Evolutionary conservation across 1,139 yeast species (phyloP).

Genomic region (Saccharomyces pastorianus): DNA sequence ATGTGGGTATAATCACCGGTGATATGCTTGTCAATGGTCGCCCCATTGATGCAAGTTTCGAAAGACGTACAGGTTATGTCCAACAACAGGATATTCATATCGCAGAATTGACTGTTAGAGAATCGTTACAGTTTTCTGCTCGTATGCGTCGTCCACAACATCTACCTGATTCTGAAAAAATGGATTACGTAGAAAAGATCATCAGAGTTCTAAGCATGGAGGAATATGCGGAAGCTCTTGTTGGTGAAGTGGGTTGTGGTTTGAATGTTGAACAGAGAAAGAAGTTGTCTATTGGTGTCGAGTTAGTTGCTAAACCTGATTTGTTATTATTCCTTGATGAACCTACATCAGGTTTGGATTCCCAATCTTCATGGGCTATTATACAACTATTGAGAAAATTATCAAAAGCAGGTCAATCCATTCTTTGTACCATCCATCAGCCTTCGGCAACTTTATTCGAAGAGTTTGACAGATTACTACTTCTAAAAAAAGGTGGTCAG

Average conservation of each 20-base stretch:
- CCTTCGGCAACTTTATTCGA: conserved; percentile 51
- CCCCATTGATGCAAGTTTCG: conserved; percentile 38
- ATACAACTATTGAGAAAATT: conserved; percentile 35
- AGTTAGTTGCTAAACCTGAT: conserved; percentile 41
- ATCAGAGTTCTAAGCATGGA: conserved; percentile 41
- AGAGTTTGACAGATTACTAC: conserved; percentile 40
- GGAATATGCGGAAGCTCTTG: conserved; percentile 43
- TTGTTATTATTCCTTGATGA: conserved; percentile 40
- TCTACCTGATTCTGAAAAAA: conserved; percentile 38
- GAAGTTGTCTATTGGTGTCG: conserved; percentile 47
- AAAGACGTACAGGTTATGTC: conserved; percentile 48
- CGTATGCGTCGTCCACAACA: conserved; percentile 39
- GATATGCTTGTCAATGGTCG: conserved; percentile 48
- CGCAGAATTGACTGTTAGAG: conserved; percentile 43
- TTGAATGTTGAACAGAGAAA: conserved; percentile 51
- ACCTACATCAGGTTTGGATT: conserved; percentile 43
- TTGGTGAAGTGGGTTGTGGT: conserved; percentile 43
- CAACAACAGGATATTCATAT: conserved; percentile 52
- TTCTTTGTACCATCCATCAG: conserved; percentile 30
- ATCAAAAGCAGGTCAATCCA: conserved; percentile 43
- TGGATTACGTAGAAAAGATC: conserved; percentile 41
- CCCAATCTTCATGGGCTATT: conserved; percentile 43
- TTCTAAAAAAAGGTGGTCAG: conserved; percentile 44
- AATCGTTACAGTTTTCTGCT: conserved; percentile 44
- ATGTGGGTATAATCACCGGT: conserved; percentile 47